Evolutionary conservation across 2,329 filamentous ascomycete genomes (phyloP).

Genomic region (Coleophoma eucalyptorum): DNA sequence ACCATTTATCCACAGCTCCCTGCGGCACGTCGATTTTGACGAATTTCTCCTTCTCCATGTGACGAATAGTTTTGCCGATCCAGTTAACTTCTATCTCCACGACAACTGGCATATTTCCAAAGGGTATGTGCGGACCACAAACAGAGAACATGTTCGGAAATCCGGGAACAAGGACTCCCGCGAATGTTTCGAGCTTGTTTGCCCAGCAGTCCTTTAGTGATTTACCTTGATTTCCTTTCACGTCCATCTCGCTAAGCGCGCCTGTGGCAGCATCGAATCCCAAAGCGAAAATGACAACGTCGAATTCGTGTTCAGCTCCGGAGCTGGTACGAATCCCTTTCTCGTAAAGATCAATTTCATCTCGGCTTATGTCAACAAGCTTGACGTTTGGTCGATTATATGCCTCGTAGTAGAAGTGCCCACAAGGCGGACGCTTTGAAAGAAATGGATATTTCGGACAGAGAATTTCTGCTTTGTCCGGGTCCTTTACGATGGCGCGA

Average conservation of each 20-base stretch:
- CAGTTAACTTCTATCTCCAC: conserved; percentile 54
- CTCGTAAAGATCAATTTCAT: conserved; percentile 23
- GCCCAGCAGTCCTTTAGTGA: conserved; percentile 30
- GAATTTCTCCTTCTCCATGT: conserved; percentile 41
- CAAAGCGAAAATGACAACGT: conserved; percentile 28
- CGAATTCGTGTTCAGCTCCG: conserved; percentile 21
- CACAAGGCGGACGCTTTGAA: conserved; percentile 19
- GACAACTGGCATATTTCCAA: conserved; percentile 51
- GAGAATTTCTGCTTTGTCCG: conserved; percentile 16
- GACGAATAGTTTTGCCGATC: conserved; percentile 46
- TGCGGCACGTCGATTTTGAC: conserved; percentile 45
- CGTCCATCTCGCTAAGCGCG: conserved; percentile 25
- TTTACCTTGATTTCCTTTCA: conserved; percentile 23
- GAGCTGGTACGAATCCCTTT: conserved; percentile 22
- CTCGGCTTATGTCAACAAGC: conserved; percentile 22
- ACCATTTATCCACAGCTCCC: conserved; percentile 45
- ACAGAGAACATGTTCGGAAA: conserved; percentile 43
- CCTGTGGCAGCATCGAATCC: conserved; percentile 37
- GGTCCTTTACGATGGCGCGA: conserved; percentile 32
- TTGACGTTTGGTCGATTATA: conserved; percentile 26
- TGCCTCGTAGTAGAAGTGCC: conserved; percentile 22
- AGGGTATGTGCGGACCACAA: conserved; percentile 32
- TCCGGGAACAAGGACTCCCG: conserved; percentile 31
- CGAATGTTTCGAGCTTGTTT: conserved; percentile 28
- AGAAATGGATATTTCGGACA: conserved; percentile 11